Evolutionary conservation across 2,329 filamentous ascomycete genomes (phyloP).

Genomic region (Thyridium curvatum): DNA sequence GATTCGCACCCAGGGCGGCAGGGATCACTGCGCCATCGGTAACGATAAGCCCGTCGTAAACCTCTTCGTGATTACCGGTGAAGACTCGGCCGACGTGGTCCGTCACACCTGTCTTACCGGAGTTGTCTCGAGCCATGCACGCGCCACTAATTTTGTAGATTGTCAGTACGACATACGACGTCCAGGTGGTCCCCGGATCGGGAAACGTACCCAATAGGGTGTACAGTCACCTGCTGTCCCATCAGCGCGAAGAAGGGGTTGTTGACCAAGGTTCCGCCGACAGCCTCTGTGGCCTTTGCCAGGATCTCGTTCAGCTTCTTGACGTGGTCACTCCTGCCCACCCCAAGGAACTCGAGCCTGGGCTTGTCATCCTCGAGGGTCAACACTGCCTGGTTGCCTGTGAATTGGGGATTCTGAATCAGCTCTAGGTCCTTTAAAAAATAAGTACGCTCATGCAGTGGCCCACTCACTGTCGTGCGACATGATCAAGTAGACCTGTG

Average conservation of each 20-base stretch:
- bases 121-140: conserved; percentile 54
- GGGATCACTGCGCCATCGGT: conserved; percentile 58
- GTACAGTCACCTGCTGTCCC: conserved; percentile 55
- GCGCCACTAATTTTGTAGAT: conserved; percentile 44
- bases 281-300: conserved; percentile 45
- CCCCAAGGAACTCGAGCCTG: conserved; percentile 52
- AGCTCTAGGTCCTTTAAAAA: too few species aligned
- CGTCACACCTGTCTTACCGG: conserved; percentile 48
- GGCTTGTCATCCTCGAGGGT: conserved; percentile 54
- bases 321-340: conserved; percentile 49
- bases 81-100: conserved; percentile 59
- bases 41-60: conserved; percentile 52
- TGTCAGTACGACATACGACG: too few species aligned
- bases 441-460: not conserved
- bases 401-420: not conserved
- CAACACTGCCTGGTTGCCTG: conserved; percentile 52
- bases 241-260: conserved; percentile 52
- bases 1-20: conserved; percentile 58
- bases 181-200: too few species aligned
- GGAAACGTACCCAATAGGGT: conserved; percentile 51
- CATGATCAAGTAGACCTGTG: conserved; percentile 61
- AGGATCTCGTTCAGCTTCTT: conserved; percentile 45
- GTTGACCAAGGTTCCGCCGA: conserved; percentile 54
- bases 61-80: conserved; percentile 40
- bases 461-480: conserved; percentile 49